These are phyloP conservation scores for Yarrowia sp. DNA, from an alignment of 805 yeast genomes.

Conservation along the genomic window DNA sequence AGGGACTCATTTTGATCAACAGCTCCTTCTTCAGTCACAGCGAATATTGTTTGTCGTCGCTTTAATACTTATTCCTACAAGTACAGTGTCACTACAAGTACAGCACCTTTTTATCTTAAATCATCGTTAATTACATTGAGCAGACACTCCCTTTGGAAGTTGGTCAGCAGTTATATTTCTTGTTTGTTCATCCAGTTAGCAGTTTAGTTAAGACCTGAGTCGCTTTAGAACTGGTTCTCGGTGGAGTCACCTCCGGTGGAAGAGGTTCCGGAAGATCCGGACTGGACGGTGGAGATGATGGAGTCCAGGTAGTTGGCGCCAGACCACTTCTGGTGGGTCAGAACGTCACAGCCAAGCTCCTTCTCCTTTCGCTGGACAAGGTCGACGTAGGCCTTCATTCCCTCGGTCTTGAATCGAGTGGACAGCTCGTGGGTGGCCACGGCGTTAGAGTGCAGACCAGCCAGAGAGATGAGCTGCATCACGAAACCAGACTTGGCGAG, in stretches of 20 bases:
- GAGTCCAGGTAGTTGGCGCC: conserved; percentile 64
- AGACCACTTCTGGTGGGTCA: conserved; percentile 69
- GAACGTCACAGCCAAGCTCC: conserved; percentile 57
- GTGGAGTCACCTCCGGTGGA: conserved; percentile 56
- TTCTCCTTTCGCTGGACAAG: conserved; percentile 59
- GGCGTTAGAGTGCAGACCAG: conserved; percentile 65
- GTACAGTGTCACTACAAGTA: too few species aligned
- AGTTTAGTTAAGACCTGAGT: neutral
- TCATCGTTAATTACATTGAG: conserved; percentile 20
- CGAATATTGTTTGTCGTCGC: too few species aligned
- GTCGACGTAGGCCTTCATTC: conserved; percentile 67
- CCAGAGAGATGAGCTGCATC: conserved; percentile 65
- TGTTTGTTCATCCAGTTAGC: conserved; percentile 18
- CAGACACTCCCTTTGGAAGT: too few species aligned
- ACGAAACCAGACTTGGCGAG: conserved; percentile 65
- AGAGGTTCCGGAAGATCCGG: conserved; percentile 56
- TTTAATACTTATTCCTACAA: too few species aligned
- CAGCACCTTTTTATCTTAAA: too few species aligned
- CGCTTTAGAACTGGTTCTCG: conserved; percentile 46
- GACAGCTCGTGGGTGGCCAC: conserved; percentile 61
- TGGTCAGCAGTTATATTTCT: too few species aligned
- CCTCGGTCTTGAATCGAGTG: conserved; percentile 57
- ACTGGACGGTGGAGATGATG: conserved; percentile 54
- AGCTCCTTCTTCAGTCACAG: too few species aligned
- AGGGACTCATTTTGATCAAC: too few species aligned